These are phyloP conservation scores for Physcomitrium patens DNA, from an alignment of 225 moss, liverwort and hornwort genomes.

Conservation along the genomic window DNA sequence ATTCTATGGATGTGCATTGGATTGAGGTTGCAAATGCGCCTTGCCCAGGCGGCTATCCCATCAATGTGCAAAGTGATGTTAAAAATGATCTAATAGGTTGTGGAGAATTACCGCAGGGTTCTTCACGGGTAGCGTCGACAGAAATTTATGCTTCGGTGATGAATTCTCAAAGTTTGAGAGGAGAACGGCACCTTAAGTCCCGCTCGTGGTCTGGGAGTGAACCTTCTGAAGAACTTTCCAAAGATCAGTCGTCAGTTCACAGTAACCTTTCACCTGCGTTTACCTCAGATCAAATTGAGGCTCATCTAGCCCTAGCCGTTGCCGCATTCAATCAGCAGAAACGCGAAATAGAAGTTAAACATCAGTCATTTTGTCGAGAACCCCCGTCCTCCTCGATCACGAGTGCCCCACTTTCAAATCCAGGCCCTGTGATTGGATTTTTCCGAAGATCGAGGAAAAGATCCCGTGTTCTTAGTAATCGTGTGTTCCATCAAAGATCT, in stretches of 20 bases:
- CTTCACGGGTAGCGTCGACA: constrained; percentile 31
- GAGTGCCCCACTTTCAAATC: background rate
- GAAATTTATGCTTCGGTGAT: constrained; percentile 25
- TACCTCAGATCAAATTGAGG: constrained; percentile 51
- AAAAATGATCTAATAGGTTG: constrained; percentile 26
- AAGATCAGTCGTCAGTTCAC: constrained; percentile 35
- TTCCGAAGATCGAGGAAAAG: constrained; percentile 45
- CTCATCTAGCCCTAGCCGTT: constrained; percentile 54
- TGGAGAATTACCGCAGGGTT: constrained; percentile 44
- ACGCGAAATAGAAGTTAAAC: constrained; percentile 46
- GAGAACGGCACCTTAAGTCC: constrained; percentile 48
- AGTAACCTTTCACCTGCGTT: constrained; percentile 27
- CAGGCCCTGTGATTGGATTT: constrained; percentile 25
- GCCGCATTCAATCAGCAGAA: constrained; percentile 55
- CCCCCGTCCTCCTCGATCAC: constrained; percentile 3
- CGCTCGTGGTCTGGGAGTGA: constrained; percentile 39
- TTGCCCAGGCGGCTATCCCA: constrained; percentile 43
- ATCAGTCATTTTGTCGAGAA: constrained; percentile 49
- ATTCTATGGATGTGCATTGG: constrained; percentile 63
- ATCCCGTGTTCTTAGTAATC: constrained; percentile 25
- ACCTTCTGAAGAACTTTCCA: constrained; percentile 52
- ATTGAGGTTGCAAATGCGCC: constrained; percentile 50
- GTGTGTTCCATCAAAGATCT: constrained; percentile 39
- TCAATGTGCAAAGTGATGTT: constrained; percentile 30
- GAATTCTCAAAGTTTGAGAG: constrained; percentile 31